Evolutionary conservation across 805 yeast species (phyloP), one percentile per base, ranked within the genome.

Genomic region (Lachancea waltii): DNA sequence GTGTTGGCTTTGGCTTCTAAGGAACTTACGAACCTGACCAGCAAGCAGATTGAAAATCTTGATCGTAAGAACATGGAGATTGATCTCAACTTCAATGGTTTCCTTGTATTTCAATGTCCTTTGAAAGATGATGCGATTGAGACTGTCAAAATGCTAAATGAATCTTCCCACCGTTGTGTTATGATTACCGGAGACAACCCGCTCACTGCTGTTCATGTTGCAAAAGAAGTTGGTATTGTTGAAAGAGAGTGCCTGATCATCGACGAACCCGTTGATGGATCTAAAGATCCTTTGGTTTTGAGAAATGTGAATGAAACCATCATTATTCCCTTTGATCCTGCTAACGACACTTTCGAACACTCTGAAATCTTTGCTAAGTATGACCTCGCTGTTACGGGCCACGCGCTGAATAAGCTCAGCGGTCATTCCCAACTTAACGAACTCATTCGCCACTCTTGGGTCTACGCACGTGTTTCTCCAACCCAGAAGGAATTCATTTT

Each of bases 171-270:
- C 62, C 86, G 98, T 59, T 85, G 86, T 60, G 78, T 92, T 30
- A 92, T 92, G 98, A 92, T 92, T 51, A 92, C 98, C 34, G 98
- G 98, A 71, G 98, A 92, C 65, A 92, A 90, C 63, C 97, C 98
- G 27, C 75, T 92, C 57, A 92, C 98, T 49, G 98, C 98, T 22
- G 92, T 92, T 44, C 97, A 90, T 60, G 98, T 92, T 51, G 97
- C 97, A 16, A 79, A 80, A 51, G 95, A 86, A 63, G 97, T 92
- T 43, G 81, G 70, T 14, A 92, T 92, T 55, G 81, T 87, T 43
- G 83, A 82, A 35, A 79, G 86, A 50, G 86, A 82, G 37, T 85
- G 84, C 26, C 69, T 92, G 53, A 86, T 92, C 51, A 70, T 92
- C 51, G 98, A 90, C 64, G 92, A 82, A 55, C 80, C 75, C 14